Conservation (phyloP, 208 protist species). For the Acanthamoeba quina region DNA sequence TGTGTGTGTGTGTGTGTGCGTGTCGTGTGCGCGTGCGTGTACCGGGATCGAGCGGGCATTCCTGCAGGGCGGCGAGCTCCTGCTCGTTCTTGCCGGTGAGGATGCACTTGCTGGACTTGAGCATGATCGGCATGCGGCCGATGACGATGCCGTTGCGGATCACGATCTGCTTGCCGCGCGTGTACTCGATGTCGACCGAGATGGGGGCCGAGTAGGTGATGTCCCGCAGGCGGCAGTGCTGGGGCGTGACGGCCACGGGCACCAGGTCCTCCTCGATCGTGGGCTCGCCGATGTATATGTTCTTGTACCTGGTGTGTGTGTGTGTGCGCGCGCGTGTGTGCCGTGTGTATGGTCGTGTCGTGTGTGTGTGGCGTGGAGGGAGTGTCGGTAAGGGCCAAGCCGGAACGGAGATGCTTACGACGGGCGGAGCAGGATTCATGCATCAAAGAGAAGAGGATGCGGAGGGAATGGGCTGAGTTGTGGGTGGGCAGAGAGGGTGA, state of each 20-base stretch:
- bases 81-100: slow-evolving; percentile 93
- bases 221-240: slow-evolving; percentile 97
- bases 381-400: no score
- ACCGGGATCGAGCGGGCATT: slow-evolving; percentile 99
- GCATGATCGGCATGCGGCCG: slow-evolving; percentile 99
- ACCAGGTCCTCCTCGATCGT: slow-evolving; percentile 87
- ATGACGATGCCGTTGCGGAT: slow-evolving; percentile 95
- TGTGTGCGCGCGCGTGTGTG: no score
- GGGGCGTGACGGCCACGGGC: slow-evolving; percentile 90
- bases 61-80: slow-evolving; percentile 96
- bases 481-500: slow-evolving; percentile 47
- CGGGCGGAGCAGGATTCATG: no score
- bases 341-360: no score
- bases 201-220: slow-evolving; percentile 97
- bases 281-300: slow-evolving; percentile 89
- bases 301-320: slow-evolving; percentile 80
- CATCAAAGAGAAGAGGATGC: background rate
- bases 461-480: background rate
- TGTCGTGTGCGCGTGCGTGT: background rate
- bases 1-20: no score
- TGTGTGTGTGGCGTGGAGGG: no score
- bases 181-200: slow-evolving; percentile 92
- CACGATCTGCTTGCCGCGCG: slow-evolving; percentile 87
- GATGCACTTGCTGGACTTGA: slow-evolving; percentile 98
- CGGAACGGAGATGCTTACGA: no score